Base-by-base conservation (phyloP, 2,329 filamentous ascomycete species). In the Ophiocordyceps camponoti-leonardi region DNA sequence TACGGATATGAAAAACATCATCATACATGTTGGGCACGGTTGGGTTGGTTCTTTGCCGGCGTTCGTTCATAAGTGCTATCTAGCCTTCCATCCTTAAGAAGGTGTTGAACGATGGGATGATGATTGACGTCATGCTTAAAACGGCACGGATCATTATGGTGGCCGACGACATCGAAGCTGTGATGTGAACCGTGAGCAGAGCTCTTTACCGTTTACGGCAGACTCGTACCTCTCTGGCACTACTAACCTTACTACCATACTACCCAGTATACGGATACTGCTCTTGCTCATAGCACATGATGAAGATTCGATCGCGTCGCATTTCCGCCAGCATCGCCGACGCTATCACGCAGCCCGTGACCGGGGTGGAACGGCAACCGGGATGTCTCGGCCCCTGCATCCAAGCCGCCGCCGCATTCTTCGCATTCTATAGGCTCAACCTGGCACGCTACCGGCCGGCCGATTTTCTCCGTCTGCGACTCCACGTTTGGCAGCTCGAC, bases 321-420 rank as follows among this genome's bases (percentile, higher is more conserved):
- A 66, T 81, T 16, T 77, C 77, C 0, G 73, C 73, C 4, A 77
- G 73, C 22, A 63, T 81, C 2, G 57, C 77, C 13, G 72, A 71
- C 31, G 75, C 73, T 3, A 54, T 69, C 2, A 61, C 76, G 0
- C 68, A 14, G 13, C 22, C 76, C n/a, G 35, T 10, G 42, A 71
- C 73, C 52, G 50, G 20, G 23, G 52, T n/a, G n/a, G n/a, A 45
- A 41, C 40, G 22, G 5, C 18, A 13, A 19, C 16, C 18, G 35
- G 6, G 19, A 18, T 37, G 35, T 30, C 20, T 33, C 40, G 20
- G 18, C 39, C 6, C 13, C 16, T 13, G 22, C 19, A 4, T 45
- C 28, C 6, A 35, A 2, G 11, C 22, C 31, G 3, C 66, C 14
- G 42, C 58, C 4, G 52, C 61, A 1, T 54, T 66, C 46, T 61